Evolutionary conservation across 192 early-diverging fungal species (phyloP).

Genomic region (Linderina pennispora): DNA sequence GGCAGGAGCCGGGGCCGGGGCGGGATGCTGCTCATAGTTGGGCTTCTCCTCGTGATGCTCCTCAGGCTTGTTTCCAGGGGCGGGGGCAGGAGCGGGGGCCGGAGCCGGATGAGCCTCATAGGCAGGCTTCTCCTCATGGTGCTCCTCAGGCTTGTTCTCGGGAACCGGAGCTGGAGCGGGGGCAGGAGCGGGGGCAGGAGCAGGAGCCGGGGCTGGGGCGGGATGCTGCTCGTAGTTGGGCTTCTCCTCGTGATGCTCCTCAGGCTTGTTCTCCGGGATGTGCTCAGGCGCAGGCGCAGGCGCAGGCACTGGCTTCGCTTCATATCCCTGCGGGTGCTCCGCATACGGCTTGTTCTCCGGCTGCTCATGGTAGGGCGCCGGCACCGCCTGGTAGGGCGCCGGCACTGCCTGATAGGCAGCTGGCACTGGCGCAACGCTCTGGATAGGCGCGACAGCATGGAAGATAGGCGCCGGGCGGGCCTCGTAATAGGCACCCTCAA

Average conservation of each 20-base stretch:
- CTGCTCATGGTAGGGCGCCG: background rate
- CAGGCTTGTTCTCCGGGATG: background rate
- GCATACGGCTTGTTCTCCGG: background rate
- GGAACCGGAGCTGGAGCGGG: background rate
- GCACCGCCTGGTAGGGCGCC: too few species aligned
- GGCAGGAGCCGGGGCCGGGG: background rate
- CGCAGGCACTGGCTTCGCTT: constrained; percentile 9
- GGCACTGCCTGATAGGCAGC: background rate
- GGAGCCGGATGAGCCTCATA: constrained; percentile 10
- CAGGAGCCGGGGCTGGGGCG: background rate
- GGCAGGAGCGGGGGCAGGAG: background rate
- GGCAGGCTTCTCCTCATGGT: constrained; percentile 1
- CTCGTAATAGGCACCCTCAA: constrained; percentile 32
- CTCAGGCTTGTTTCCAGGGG: background rate
- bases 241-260: constrained; percentile 3
- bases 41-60: constrained; percentile 1
- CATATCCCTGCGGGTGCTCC: constrained; percentile 7
- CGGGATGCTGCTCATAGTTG: background rate
- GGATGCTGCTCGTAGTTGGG: background rate
- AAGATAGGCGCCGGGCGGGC: background rate
- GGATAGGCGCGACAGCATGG: background rate
- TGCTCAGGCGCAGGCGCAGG: constrained; percentile 1
- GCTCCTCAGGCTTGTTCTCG: background rate
- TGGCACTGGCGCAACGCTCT: background rate
- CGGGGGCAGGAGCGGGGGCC: background rate